Base-by-base conservation (phyloP, 441 rosid species). In the Syzygium malaccense region DNA sequence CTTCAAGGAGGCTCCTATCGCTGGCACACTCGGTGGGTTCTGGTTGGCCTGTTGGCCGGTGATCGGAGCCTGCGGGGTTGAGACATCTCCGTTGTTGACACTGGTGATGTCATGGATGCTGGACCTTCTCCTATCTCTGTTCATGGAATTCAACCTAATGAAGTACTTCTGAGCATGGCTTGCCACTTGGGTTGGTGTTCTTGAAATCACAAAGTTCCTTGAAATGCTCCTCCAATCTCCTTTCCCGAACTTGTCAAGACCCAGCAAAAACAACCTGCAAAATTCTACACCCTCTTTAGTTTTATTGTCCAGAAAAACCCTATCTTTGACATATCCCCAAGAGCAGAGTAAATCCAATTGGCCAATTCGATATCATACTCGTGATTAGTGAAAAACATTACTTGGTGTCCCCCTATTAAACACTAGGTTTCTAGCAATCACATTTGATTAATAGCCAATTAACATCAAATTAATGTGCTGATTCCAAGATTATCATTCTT, bases 201-300 rank as follows among this genome's bases (percentile, higher is more conserved):
- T 94, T 80, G 97, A 93, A 58, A 95, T 90, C 53, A 95, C 97
- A 87, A 92, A 94, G 89, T 94, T 94, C 88, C 96, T 93, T 9
- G 97, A 93, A 78, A 95, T 95, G 94, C 96, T 95, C 88, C 96
- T 94, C 96, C 97, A 95, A 88, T 94, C 97, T 87, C 97, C 97
- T 92, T 95, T 94, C 83, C 97, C 97, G 86, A 94, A 95, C 80
- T 95, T 95, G 88, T 94, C 96, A 58, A 95, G 90, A 86, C 97
- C 97, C 85, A 95, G 91, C 37, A 95, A 92, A 91, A 95, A 95
- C 78, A 95, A 91, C 93, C 97, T 96, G 92, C 53, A 86, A 85
- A 87, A 30, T 71, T 17, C 28, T n/a, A 75, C 51, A 37, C 9
- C 83, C 83, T 6, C 83, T 75, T 75, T 75, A 25, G 17, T 37